Percentiles rank a stretch among this genome's conserved stretches.
Conservation (phyloP, 768 basidiomycete species). For the Auricularia cornea region DNA sequence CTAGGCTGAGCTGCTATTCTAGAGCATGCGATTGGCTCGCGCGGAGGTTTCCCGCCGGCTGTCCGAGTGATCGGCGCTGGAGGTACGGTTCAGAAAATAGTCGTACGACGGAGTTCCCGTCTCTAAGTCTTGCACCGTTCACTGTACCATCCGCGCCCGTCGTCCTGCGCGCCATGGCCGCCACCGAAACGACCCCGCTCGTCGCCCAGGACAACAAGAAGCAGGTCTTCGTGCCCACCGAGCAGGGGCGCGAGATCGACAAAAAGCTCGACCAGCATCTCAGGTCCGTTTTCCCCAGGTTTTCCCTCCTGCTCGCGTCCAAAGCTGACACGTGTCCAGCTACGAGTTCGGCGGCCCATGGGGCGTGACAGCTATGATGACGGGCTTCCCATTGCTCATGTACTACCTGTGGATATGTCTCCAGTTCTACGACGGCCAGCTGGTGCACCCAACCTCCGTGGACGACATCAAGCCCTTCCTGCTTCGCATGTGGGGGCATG, state of each 20-base stretch:
- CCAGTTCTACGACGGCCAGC: slow-evolving; percentile 87
- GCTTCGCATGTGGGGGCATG: slow-evolving; percentile 73
- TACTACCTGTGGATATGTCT: slow-evolving; percentile 98
- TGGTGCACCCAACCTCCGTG: slow-evolving; percentile 58
- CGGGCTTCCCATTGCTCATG: slow-evolving; percentile 90
- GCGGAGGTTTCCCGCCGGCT: too few relatives aligned
- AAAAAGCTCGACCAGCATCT: slow-evolving; percentile 64
- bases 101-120: not conserved
- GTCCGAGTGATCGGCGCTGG: too few relatives aligned
- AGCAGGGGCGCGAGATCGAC: slow-evolving; percentile 69
- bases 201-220: not conserved
- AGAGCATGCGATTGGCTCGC: too few relatives aligned
- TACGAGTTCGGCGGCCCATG: slow-evolving; percentile 95
- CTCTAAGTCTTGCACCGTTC: not conserved
- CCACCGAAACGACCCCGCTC: not conserved
- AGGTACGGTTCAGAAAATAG: too few relatives aligned
- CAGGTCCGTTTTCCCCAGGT: slow-evolving; percentile 33
- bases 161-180: not conserved
- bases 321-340: slow-evolving; percentile 29
- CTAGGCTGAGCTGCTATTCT: too few relatives aligned
- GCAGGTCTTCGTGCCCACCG: slow-evolving; percentile 29
- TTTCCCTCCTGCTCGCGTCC: not conserved
- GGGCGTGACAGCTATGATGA: slow-evolving; percentile 90
- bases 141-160: not conserved
- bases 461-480: slow-evolving; percentile 75